Evolutionary conservation across 495 filamentous ascomycete species (phyloP), one percentile per base, ranked within the genome.

Genomic region (Talaromyces liani): DNA sequence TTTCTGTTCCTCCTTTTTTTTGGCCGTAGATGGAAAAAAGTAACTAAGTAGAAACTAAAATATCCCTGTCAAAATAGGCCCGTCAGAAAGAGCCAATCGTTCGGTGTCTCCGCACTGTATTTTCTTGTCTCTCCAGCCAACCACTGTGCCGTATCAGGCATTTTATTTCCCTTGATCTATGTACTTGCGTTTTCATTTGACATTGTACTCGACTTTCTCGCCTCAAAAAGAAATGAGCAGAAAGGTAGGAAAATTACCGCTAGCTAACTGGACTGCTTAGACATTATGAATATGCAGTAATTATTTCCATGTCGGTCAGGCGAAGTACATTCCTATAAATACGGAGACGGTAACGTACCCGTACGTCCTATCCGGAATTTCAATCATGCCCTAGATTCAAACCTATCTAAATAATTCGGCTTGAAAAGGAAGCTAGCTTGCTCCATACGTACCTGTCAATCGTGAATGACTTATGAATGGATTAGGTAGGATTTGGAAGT

Each of bases 191-290:
- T 56, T 18, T 22, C 20, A 56, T 56, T 56, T 56, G 24, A 56
- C 27, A 29, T 6, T 29, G 53, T 16, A 27, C 12, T 56, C 20
- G 4, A 25, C 51, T 14, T 27, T 14, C 16, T 27, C 27, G 22
- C 53, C 49, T 29, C 53, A 56, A 27, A 54, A 22, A 5, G 16
- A 58, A 58, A 58, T 24, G 56, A 58, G 31, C n/a, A 58, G 34
- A 58, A 58, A 58, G 24, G 22, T 27, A 33, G 29, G 56, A 33
- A 58, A 58, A 18, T 58, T 58, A 58, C 56, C 29, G 56, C 56
- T 58, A 58, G 56, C 56, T 36, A 58, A 58, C 5, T 10, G 27
- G 31, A 58, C 56, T 58, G 56, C 29, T 36, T 58, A 16, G 29
- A 58, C 25, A 25, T 22, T 36, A 18, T 36, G 18, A 25, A 53